Percentiles rank a stretch among this genome's conserved stretches.
These are phyloP conservation scores for Hortiboletus flavorubellus DNA, from an alignment of 768 basidiomycete species.

Conservation along the genomic window DNA sequence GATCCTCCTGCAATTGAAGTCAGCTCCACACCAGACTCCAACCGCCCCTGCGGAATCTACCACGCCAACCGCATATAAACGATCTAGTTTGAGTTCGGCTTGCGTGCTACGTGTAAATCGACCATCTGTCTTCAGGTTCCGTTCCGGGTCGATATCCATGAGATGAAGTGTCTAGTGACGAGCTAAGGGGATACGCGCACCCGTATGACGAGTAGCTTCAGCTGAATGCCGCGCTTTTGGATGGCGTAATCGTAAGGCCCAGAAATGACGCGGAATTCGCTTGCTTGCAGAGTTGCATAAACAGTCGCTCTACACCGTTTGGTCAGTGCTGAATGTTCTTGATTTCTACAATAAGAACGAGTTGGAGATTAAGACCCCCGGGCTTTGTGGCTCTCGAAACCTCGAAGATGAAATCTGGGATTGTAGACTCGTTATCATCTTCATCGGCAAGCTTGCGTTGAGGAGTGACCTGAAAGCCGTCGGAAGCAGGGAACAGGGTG, in stretches of 20 bases:
- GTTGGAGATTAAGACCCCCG: no score
- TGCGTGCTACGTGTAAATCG: not conserved
- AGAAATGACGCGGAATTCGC: not conserved
- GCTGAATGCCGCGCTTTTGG: constrained; percentile 8
- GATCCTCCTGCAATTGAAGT: constrained; percentile 2
- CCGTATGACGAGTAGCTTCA: constrained; percentile 5
- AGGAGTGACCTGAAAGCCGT: no score
- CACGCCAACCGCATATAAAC: constrained; percentile 2
- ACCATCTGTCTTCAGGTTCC: not conserved
- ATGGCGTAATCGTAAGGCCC: constrained; percentile 5
- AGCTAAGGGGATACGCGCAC: not conserved
- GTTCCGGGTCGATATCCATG: not conserved
- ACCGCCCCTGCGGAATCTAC: constrained; percentile 6
- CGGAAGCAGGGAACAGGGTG: no score
- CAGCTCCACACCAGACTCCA: not conserved
- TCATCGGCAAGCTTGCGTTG: no score
- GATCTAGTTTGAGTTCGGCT: not conserved
- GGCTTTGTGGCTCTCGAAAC: no score
- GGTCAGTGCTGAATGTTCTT: no score
- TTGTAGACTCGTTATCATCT: no score
- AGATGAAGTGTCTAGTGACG: not conserved
- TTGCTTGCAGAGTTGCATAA: no score
- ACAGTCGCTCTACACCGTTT: no score
- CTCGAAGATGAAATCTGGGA: no score
- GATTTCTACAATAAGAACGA: no score